A percentile compares a stretch with the other conserved stretches of the same genome.
Conservation (phyloP, 306 rosid genomes). For the Datisca glomerata region DNA sequence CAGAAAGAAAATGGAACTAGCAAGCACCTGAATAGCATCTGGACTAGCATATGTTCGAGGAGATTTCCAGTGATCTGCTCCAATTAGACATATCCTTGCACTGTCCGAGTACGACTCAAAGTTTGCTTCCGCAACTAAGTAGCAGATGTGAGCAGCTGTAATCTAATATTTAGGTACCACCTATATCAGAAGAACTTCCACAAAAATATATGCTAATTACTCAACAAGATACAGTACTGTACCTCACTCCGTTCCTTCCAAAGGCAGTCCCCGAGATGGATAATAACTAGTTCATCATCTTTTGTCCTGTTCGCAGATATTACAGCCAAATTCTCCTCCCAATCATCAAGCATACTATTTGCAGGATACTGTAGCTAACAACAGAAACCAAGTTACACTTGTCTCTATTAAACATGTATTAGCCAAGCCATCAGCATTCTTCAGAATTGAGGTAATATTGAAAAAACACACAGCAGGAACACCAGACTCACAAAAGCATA, state of each 20-base stretch:
- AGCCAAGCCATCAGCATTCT: too few species aligned
- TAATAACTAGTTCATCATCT: conserved; percentile 79
- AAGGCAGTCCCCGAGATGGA: conserved; percentile 84
- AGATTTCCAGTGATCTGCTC: conserved; percentile 90
- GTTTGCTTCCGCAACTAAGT: conserved; percentile 86
- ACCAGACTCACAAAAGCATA: too few species aligned
- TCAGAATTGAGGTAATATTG: too few species aligned
- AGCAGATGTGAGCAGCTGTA: conserved; percentile 92
- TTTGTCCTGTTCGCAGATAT: conserved; percentile 90
- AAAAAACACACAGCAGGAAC: too few species aligned
- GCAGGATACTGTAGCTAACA: conserved; percentile 38
- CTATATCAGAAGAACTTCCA: conserved; percentile 12
- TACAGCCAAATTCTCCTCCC: conserved; percentile 91
- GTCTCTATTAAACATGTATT: too few species aligned
- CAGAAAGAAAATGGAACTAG: conserved; percentile 6
- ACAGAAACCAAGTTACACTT: too few species aligned
- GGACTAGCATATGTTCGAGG: conserved; percentile 93
- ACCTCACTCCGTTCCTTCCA: conserved; percentile 96
- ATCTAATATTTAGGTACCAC: conserved; percentile 39
- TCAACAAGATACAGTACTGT: conserved; percentile 5
- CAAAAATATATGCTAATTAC: conserved; percentile 2
- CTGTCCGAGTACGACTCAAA: conserved; percentile 72
- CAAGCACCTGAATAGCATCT: conserved; percentile 86
- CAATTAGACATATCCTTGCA: conserved; percentile 83
- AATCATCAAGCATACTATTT: conserved; percentile 70